Conservation (phyloP, 148 eudicot genomes). For the Cornus florida region DNA sequence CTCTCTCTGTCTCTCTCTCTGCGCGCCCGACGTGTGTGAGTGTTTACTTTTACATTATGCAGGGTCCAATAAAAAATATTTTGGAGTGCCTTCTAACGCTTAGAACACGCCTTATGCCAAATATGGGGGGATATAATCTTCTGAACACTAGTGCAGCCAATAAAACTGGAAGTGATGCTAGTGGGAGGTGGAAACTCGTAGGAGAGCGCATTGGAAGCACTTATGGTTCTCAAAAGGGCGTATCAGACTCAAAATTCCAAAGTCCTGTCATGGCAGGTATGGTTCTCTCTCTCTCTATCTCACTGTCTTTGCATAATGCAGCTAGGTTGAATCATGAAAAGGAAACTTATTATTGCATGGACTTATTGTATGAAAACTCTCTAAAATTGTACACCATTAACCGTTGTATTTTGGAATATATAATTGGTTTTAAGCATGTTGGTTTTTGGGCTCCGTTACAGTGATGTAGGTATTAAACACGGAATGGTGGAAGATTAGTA, state of each 20-base stretch:
- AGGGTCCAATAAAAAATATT: constrained; percentile 89
- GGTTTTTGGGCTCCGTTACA: neutral
- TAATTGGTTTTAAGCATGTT: neutral
- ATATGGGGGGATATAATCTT: constrained; percentile 27
- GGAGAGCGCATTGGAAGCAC: constrained; percentile 14
- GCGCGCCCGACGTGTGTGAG: no score
- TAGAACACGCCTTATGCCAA: constrained; percentile 49
- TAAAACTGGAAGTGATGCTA: constrained; percentile 22
- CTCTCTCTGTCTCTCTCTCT: neutral
- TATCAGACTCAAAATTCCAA: constrained; percentile 45
- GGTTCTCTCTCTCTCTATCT: neutral
- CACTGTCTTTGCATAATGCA: neutral
- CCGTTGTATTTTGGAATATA: neutral
- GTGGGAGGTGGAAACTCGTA: constrained; percentile 18
- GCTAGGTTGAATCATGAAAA: neutral
- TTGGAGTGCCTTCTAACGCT: constrained; percentile 80
- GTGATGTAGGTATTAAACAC: no score
- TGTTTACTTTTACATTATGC: constrained; percentile 20
- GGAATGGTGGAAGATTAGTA: no score
- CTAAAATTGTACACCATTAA: neutral
- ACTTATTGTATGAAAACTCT: neutral
- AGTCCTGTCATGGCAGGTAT: constrained; percentile 60
- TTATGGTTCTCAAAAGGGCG: constrained; percentile 26
- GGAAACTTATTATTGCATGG: neutral
- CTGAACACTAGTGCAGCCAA: constrained; percentile 13